Evolutionary conservation across 2,329 filamentous ascomycete genomes (phyloP).

Genomic region (Venturia carpophila): DNA sequence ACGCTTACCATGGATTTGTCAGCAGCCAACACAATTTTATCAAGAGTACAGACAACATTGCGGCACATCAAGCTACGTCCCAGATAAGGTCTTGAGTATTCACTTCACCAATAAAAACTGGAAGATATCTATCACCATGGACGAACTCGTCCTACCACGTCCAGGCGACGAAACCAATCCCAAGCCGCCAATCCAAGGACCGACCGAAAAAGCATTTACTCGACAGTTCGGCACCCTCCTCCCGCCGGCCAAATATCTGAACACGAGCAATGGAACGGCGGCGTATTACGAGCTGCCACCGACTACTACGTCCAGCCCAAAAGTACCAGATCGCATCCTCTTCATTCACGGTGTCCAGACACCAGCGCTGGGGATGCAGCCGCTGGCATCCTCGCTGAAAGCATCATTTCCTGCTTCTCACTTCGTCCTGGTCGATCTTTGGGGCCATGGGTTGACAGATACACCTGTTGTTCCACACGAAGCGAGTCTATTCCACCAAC

Average conservation of each 20-base stretch:
- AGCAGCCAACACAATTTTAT: too few relatives aligned
- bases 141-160: constrained; percentile 25
- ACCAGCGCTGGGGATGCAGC: constrained; percentile 41
- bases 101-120: background rate
- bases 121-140: background rate
- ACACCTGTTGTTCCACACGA: constrained; percentile 40
- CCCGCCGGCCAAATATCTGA: constrained; percentile 32
- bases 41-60: too few relatives aligned
- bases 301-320: background rate
- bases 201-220: constrained; percentile 33
- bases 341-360: constrained; percentile 47
- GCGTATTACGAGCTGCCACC: constrained; percentile 36
- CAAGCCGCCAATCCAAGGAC: constrained; percentile 29
- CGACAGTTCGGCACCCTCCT: constrained; percentile 34
- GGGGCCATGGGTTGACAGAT: constrained; percentile 47
- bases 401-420: constrained; percentile 31
- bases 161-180: constrained; percentile 21
- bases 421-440: constrained; percentile 42
- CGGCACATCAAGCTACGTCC: too few relatives aligned
- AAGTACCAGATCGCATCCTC: constrained; percentile 30
- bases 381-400: constrained; percentile 34
- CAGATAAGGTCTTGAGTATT: background rate
- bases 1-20: too few relatives aligned
- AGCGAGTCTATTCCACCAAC: constrained; percentile 35
- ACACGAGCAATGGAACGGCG: constrained; percentile 29